Base-by-base conservation (phyloP, 257 asterid species). In the Pogostemon cablin region DNA sequence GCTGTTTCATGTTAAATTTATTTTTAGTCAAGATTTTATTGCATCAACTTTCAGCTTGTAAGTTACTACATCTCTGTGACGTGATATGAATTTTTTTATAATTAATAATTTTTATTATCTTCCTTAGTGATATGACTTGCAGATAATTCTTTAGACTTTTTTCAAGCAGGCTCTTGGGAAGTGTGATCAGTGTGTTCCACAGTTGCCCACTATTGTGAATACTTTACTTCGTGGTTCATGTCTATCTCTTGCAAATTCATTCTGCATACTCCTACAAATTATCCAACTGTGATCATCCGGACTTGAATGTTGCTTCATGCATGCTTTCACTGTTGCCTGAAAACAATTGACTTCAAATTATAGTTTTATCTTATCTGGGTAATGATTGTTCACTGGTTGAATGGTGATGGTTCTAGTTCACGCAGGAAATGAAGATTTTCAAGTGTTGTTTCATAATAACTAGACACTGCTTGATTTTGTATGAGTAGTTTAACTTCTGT, bases 341-440 rank as follows among this genome's bases (percentile, higher is more conserved):
- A 25, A 38, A 65, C n/a, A 37, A 17, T 55, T 72, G 62, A 53
- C 57, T 56, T 50, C 7, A 43, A 2, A 20, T 49, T 46, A 17
- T 47, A 15, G 40, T 52, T 47, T 10, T 12, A 46, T 44, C 75
- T 61, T 38, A 25, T 12, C 11, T 5, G 4, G 46, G 8, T 54
- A 9, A 44, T 44, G 49, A 11, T n/a, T 72, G 12, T 43, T 3
- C n/a, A 39, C 54, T 44, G 35, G 35, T 49, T 8, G n/a, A 43
- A 61, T 15, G n/a, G 59, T 35, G 50, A 10, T 15, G 56, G 47
- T 48, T 69, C 62, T 58, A 11, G 43, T 40, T 35, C 35, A 25
- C 61, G 48, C 67, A 52, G 40, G 49, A 38, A 6, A 60, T 73
- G 69, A 59, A 49, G 39, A 55, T 47, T 37, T 55, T 64, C 76